These are phyloP conservation scores for Globisporangium cylindrosporum DNA, from an alignment of 352 stramenopile species.

Conservation along the genomic window DNA sequence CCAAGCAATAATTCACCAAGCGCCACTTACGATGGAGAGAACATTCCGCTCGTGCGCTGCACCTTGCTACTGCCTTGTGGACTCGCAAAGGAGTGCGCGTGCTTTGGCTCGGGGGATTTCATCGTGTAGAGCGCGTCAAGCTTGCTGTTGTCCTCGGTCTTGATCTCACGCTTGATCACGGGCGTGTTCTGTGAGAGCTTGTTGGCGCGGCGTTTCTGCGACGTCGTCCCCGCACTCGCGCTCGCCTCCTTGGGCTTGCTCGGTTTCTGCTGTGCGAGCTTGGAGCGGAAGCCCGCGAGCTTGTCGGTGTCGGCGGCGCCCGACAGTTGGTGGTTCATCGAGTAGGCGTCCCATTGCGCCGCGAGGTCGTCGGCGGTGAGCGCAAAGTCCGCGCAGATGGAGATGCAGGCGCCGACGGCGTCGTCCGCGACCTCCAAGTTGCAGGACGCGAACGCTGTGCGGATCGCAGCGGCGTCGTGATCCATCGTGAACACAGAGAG, in stretches of 20 bases:
- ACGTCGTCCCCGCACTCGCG: constrained; percentile 9
- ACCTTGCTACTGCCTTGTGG: constrained; percentile 58
- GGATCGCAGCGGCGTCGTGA: constrained; percentile 54
- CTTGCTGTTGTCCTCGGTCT: constrained; percentile 41
- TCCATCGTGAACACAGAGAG: constrained; percentile 28
- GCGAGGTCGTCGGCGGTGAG: constrained; percentile 76
- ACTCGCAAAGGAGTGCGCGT: constrained; percentile 58
- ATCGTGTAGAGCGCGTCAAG: constrained; percentile 69
- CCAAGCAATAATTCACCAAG: neutral
- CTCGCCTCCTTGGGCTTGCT: constrained; percentile 35
- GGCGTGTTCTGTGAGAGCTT: constrained; percentile 46
- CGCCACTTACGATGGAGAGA: constrained; percentile 56
- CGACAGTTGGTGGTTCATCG: constrained; percentile 79
- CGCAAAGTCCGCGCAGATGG: constrained; percentile 73
- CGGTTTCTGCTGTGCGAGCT: constrained; percentile 54
- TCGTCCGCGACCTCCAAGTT: constrained; percentile 76
- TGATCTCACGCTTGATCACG: constrained; percentile 67
- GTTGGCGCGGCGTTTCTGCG: constrained; percentile 44
- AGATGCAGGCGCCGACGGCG: constrained; percentile 59
- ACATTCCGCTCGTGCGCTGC: constrained; percentile 62
- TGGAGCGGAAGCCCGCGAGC: constrained; percentile 68
- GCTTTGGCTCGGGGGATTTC: constrained; percentile 73
- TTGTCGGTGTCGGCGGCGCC: constrained; percentile 54
- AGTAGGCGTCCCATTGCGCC: constrained; percentile 83
- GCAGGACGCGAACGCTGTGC: constrained; percentile 65